Conservation (phyloP, 208 protist genomes). For the Leishmania amazonensis region DNA sequence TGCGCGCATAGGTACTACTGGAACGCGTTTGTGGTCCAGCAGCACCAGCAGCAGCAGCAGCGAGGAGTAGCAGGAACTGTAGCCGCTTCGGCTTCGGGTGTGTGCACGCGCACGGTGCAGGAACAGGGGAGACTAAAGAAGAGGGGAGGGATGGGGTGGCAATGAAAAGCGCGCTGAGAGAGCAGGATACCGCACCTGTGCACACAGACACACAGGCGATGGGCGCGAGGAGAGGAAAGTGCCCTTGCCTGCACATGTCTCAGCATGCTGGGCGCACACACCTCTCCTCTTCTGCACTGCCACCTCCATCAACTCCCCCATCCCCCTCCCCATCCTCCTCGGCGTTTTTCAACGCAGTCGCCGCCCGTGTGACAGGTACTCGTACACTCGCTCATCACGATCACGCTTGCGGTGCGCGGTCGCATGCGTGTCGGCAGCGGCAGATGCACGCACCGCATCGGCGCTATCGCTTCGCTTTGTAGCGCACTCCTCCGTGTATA, state of each 20-base stretch:
- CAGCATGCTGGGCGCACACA: not conserved
- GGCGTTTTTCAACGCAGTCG: constrained; percentile 15
- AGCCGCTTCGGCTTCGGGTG: not conserved
- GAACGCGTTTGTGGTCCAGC: not conserved
- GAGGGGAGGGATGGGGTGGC: not conserved
- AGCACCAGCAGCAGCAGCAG: not conserved
- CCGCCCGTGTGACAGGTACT: constrained; percentile 24
- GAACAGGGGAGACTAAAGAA: not conserved
- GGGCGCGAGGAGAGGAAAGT: not conserved
- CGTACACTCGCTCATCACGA: constrained; percentile 37
- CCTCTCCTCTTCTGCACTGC: not conserved
- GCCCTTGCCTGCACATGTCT: not conserved
- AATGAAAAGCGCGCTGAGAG: not conserved
- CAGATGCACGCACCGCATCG: no score
- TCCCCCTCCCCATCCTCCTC: not conserved
- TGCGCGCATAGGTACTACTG: not conserved
- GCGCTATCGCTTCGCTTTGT: not conserved
- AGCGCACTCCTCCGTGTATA: not conserved
- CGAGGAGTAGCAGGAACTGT: not conserved
- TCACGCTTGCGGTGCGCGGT: constrained; percentile 18
- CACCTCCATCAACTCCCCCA: not conserved
- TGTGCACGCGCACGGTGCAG: not conserved
- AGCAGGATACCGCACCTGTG: not conserved
- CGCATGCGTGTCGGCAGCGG: not conserved
- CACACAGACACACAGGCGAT: not conserved